Conservation (phyloP, 2,329 filamentous ascomycete species). For the Alternaria tenuissima region DNA sequence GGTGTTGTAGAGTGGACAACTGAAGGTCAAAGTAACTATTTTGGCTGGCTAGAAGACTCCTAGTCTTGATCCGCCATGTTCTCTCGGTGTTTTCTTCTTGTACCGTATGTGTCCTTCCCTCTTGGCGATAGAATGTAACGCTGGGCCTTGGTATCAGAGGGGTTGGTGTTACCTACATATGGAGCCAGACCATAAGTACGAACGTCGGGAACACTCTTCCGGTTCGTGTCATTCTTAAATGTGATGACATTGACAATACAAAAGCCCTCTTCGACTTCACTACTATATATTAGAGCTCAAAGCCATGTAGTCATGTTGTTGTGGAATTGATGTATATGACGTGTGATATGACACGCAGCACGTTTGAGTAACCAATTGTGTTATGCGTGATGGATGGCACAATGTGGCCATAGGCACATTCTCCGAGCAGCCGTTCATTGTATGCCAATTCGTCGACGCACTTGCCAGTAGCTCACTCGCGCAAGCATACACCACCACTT, state of each 20-base stretch:
- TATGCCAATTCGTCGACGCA: neutral
- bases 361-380: neutral
- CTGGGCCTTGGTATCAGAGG: neutral
- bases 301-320: neutral
- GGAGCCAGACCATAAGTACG: neutral
- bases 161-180: neutral
- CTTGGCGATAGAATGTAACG: neutral
- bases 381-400: neutral
- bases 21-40: neutral
- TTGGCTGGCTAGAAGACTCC: neutral
- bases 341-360: neutral
- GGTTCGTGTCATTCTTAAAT: neutral
- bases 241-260: neutral
- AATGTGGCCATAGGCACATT: neutral
- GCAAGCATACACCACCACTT: neutral
- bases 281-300: neutral
- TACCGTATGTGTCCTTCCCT: neutral
- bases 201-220: no score
- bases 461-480: neutral
- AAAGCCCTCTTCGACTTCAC: neutral
- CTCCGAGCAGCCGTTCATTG: neutral
- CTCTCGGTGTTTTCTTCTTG: neutral
- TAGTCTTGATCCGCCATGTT: neutral
- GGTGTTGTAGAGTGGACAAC: neutral
- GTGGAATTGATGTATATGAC: neutral